Evolutionary conservation across 2,329 filamentous ascomycete genomes (phyloP), one percentile per base, ranked within the genome.

Genomic region (Cladophialophora exuberans): DNA sequence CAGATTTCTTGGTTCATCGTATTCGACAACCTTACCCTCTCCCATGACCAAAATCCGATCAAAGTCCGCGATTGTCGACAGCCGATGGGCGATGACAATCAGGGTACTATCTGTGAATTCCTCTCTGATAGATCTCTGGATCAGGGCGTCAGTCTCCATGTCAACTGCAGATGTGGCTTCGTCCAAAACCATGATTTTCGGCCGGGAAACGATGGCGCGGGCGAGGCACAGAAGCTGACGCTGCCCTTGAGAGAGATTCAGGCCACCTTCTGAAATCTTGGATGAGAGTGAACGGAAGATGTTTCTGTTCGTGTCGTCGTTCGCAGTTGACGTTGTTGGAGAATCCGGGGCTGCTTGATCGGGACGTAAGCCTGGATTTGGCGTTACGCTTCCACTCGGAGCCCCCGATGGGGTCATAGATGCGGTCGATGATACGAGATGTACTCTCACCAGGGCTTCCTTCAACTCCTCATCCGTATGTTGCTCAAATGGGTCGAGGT

Each of bases 131-230:
- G 79, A 84, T 4, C 84, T 80, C 72, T 91, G 88, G 64, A 91
- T 91, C 22, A 89, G 78, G 1, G 79, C 75, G 67, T 92, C 88
- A 0, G 88, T 91, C 35, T 80, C 76, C 85, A 90, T 89, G 69
- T 91, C 88, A 2, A 92, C 87, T 0, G 88, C 87, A 2, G 83
- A 86, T 0, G 89, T 93, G 0, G 89, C 88, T 72, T 92, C 88
- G 67, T 93, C 88, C 1, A 92, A 79, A 1, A 92, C 83, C 82
- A 93, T 87, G 63, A 93, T 84, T 66, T 87, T 87, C 2, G 88
- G 87, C 0, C 85, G 80, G 0, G 83, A 79, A 20, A 90, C 83
- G 62, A 90, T 89, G 46, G 85, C 87, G 46, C 84, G 84, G 1
- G 87, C 87, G 3, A 90, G 82, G 65, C 87, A 90, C 31, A 91